Evolutionary conservation across 257 asterid genomes (phyloP).

Genomic region (Lycium barbarum): DNA sequence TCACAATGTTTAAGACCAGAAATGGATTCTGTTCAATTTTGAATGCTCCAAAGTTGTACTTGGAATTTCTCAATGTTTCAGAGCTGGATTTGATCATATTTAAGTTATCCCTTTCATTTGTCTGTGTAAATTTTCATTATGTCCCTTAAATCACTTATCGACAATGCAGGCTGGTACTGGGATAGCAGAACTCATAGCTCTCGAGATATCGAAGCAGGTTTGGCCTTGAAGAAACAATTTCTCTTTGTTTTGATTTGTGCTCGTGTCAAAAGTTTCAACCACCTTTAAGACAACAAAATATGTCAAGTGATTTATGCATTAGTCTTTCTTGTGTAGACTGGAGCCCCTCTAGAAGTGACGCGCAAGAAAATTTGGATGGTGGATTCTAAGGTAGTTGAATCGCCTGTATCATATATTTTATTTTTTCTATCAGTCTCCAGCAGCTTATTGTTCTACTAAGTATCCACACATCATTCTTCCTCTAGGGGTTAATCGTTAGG

Average conservation of each 20-base stretch:
- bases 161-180: constrained; percentile 92
- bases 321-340: constrained; percentile 57
- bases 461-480: constrained; percentile 13
- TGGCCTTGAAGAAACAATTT: constrained; percentile 25
- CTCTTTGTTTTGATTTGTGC: constrained; percentile 17
- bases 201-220: constrained; percentile 91
- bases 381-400: constrained; percentile 49
- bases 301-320: constrained; percentile 9
- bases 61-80: neutral
- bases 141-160: constrained; percentile 30
- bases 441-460: neutral
- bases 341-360: constrained; percentile 78
- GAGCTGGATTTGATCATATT: neutral
- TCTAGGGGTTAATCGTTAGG: constrained; percentile 74
- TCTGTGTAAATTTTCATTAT: neutral
- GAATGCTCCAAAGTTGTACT: neutral
- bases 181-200: constrained; percentile 94
- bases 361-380: constrained; percentile 90
- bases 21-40: neutral
- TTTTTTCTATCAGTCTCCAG: neutral
- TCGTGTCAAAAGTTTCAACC: constrained; percentile 27
- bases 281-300: constrained; percentile 11
- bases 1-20: neutral
- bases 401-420: neutral
- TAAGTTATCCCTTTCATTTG: neutral